Conservation (phyloP, 441 rosid genomes). For the Raphanus hybrid region DNA sequence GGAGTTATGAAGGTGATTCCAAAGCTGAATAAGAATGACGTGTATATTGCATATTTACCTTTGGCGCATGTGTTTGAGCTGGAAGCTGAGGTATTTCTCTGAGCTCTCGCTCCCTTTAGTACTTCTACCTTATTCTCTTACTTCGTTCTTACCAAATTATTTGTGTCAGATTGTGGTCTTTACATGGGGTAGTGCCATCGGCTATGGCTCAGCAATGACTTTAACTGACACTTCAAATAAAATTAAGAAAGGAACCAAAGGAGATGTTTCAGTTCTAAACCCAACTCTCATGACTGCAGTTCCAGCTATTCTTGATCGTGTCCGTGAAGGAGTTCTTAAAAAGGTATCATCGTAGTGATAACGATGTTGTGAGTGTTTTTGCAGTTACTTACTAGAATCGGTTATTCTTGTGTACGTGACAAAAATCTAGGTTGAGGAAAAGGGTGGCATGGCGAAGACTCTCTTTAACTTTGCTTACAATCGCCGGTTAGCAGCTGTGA, state of each 20-base stretch:
- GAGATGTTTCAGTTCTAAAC: conserved; percentile 81
- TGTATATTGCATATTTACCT: conserved; percentile 86
- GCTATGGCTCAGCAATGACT: conserved; percentile 89
- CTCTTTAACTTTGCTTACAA: conserved; percentile 76
- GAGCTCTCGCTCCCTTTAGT: conserved; percentile 26
- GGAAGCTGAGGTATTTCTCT: conserved; percentile 78
- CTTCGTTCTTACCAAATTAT: conserved; percentile 37
- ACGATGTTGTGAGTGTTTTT: background rate
- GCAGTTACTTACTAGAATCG: conserved; percentile 14
- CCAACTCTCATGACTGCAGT: conserved; percentile 93
- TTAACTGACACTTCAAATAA: conserved; percentile 82
- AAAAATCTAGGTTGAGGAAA: conserved; percentile 68
- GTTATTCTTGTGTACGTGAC: conserved; percentile 14
- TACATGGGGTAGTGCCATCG: conserved; percentile 77
- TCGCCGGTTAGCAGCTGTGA: conserved; percentile 73
- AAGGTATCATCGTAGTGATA: conserved; percentile 50
- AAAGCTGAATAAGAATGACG: conserved; percentile 55
- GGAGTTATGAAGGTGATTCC: conserved; percentile 83
- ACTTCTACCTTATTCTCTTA: conserved; percentile 16
- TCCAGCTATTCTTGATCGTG: conserved; percentile 91
- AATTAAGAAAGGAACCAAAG: conserved; percentile 90
- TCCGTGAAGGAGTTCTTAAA: conserved; percentile 83
- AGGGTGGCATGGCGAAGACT: conserved; percentile 71
- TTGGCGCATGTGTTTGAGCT: conserved; percentile 96
- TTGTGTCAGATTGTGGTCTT: conserved; percentile 67